Conservation (phyloP, 768 basidiomycete genomes). For the Leccinum broughii region DNA sequence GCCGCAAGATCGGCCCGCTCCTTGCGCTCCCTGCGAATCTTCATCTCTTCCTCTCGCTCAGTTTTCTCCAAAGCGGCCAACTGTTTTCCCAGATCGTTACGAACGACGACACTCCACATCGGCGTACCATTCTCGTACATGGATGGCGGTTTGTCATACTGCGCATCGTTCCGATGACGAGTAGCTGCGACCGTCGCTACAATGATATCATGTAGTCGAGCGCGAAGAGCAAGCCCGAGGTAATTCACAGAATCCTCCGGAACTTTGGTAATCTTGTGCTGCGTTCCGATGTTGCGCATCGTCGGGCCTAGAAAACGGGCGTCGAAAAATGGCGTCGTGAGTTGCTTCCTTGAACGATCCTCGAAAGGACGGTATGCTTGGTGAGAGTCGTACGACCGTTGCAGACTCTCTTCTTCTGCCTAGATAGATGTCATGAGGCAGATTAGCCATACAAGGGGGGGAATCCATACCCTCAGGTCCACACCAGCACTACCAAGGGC, state of each 20-base stretch:
- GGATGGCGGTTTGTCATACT: constrained; percentile 67
- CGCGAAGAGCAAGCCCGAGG: constrained; percentile 74
- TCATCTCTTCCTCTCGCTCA: constrained; percentile 83
- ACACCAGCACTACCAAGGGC: constrained; percentile 86
- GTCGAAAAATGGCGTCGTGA: constrained; percentile 68
- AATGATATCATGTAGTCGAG: constrained; percentile 69
- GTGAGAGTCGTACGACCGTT: constrained; percentile 62
- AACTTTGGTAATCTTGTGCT: constrained; percentile 67
- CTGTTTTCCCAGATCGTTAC: constrained; percentile 80
- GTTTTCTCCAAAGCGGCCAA: constrained; percentile 70
- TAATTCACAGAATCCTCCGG: constrained; percentile 77
- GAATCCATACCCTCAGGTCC: constrained; percentile 64
- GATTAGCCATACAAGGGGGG: background rate
- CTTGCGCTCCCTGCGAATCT: constrained; percentile 72
- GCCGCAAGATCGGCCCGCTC: constrained; percentile 73
- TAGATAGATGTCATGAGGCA: constrained; percentile 30
- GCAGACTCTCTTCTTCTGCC: constrained; percentile 86
- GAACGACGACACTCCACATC: constrained; percentile 81
- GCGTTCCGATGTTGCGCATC: constrained; percentile 46
- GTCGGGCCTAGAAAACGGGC: constrained; percentile 54
- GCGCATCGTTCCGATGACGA: constrained; percentile 67
- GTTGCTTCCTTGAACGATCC: constrained; percentile 80
- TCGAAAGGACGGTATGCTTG: constrained; percentile 66
- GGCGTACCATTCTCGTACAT: constrained; percentile 66
- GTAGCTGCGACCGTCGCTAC: constrained; percentile 67